Conservation (phyloP, 2,329 filamentous ascomycete species). For the Corynespora cassiicola region DNA sequence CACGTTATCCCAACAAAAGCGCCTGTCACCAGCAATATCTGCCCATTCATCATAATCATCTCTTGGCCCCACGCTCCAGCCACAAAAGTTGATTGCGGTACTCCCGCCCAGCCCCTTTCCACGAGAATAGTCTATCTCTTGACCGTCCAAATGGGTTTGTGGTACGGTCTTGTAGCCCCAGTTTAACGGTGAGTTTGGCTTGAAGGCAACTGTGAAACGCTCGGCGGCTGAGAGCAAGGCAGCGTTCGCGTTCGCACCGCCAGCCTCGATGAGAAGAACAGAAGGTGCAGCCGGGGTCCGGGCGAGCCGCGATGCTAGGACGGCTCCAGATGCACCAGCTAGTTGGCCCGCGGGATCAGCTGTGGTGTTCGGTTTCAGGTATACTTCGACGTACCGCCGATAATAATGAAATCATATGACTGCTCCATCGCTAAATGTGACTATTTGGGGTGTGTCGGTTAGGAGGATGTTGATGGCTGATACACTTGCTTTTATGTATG, state of each 20-base stretch:
- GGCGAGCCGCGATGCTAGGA: conserved; percentile 59
- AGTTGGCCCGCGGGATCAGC: background rate
- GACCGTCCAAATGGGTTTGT: conserved; percentile 45
- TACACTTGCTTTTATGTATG: too few species aligned
- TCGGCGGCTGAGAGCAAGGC: conserved; percentile 58
- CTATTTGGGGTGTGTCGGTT: too few species aligned
- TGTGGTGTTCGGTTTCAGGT: background rate
- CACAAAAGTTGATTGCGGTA: conserved; percentile 51
- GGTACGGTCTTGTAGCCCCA: conserved; percentile 53
- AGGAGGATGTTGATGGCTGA: too few species aligned
- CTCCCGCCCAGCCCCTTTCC: conserved; percentile 57
- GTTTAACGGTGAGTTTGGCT: conserved; percentile 52
- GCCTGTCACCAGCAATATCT: conserved; percentile 57
- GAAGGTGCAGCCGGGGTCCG: conserved; percentile 52
- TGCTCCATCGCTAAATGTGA: conserved; percentile 8
- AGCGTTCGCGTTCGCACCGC: conserved; percentile 56
- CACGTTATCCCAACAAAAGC: conserved; percentile 60
- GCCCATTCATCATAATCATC: conserved; percentile 69
- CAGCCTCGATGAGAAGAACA: conserved; percentile 66
- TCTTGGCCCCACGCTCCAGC: conserved; percentile 60
- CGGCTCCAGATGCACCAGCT: conserved; percentile 64
- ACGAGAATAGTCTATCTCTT: conserved; percentile 49
- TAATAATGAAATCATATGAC: conserved; percentile 38
- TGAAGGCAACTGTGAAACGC: conserved; percentile 57
- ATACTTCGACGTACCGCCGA: conserved; percentile 35